Conservation (phyloP, 306 rosid genomes). For the Quercus aquifolioides region DNA sequence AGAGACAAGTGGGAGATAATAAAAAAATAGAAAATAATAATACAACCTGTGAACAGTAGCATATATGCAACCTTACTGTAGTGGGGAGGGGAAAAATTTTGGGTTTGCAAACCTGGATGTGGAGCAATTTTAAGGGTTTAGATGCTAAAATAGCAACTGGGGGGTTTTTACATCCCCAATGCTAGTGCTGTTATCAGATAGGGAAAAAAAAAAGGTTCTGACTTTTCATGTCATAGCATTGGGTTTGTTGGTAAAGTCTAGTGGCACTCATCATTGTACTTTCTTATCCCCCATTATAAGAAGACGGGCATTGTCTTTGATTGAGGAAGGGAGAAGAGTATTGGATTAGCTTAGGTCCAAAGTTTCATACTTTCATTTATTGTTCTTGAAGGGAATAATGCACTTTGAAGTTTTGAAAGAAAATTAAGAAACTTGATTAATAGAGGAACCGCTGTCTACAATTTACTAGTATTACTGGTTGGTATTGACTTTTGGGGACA, state of each 20-base stretch:
- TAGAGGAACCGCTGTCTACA: not conserved
- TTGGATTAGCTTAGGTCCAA: not conserved
- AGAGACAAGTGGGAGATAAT: too few species aligned
- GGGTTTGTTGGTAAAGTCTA: not conserved
- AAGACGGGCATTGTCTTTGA: not conserved
- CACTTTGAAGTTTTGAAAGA: not conserved
- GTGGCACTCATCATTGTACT: not conserved
- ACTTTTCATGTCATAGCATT: not conserved
- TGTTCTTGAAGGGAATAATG: not conserved
- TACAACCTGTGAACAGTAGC: too few species aligned
- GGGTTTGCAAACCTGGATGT: too few species aligned
- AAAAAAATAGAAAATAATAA: too few species aligned
- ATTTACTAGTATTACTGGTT: not conserved
- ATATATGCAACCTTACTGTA: too few species aligned
- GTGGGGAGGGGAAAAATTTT: too few species aligned
- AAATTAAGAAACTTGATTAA: not conserved
- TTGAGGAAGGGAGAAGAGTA: not conserved
- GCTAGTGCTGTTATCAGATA: too few species aligned
- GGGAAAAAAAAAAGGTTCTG: too few species aligned
- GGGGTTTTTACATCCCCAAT: too few species aligned
- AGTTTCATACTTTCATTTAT: not conserved
- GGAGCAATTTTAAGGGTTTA: too few species aligned
- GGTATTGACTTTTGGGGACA: not conserved
- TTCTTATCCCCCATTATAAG: not conserved
- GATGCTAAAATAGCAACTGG: too few species aligned